Percentiles rank a stretch among this genome's conserved stretches.
These are phyloP conservation scores for Eimeria acervulina DNA, from an alignment of 169 alveolate species.

Conservation along the genomic window DNA sequence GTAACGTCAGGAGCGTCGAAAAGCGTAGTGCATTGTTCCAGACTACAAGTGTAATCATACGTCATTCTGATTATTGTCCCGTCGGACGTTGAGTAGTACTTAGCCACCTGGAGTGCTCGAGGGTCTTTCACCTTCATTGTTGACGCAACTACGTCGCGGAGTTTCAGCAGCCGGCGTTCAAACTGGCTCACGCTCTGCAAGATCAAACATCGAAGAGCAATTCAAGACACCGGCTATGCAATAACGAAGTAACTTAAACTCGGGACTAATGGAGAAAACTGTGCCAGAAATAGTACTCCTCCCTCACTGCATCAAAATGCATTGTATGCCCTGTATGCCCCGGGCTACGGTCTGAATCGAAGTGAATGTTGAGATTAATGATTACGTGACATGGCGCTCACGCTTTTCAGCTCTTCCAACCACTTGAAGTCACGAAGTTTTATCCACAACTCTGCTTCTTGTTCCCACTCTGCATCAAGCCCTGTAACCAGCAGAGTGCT, in stretches of 20 bases:
- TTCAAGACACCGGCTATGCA: not conserved
- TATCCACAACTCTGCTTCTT: slow-evolving; percentile 63
- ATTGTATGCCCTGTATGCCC: no score
- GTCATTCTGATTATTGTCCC: slow-evolving; percentile 55
- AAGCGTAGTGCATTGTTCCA: not conserved
- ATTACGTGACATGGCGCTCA: not conserved
- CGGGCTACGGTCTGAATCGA: not conserved
- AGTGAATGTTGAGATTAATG: not conserved
- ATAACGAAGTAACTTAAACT: not conserved
- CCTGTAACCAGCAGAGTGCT: slow-evolving; percentile 10
- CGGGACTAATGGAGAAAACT: not conserved
- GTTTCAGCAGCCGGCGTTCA: slow-evolving; percentile 52
- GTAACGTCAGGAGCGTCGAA: not conserved
- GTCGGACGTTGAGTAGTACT: not conserved
- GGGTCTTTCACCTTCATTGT: slow-evolving; percentile 37
- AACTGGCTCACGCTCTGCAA: slow-evolving; percentile 8
- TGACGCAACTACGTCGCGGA: slow-evolving; percentile 42
- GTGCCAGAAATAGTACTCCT: not conserved
- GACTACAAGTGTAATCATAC: slow-evolving; percentile 13
- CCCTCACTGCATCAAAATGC: not conserved
- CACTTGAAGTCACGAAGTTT: slow-evolving; percentile 33
- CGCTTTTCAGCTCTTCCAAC: slow-evolving; percentile 17
- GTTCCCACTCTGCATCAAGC: slow-evolving; percentile 49
- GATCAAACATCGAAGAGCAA: not conserved
- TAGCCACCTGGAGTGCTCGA: slow-evolving; percentile 46